Base-by-base conservation (phyloP, 257 asterid species). In the Capsicum chinense region DNA sequence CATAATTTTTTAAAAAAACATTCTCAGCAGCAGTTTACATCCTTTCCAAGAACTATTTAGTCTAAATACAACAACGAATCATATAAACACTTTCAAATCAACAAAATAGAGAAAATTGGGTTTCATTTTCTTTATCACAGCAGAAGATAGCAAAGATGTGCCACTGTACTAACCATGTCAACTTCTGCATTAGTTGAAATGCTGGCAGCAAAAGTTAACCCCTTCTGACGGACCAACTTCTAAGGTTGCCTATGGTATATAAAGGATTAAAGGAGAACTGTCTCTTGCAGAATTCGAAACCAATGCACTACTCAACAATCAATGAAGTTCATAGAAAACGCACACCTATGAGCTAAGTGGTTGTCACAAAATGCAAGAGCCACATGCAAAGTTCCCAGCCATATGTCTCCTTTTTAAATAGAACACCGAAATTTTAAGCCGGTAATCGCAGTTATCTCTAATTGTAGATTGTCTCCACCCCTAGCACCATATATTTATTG, bases 101-200 rank as follows among this genome's bases (percentile, higher is more conserved):
- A 52, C 54, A 78, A 7, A 54, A 78, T 9, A 14, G 64, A 78
- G 64, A 76, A 54, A 78, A 54, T 54, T 3, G 26, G 64, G 50
- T 54, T 54, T 4, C 50, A 54, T 54, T 14, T 76, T 26, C 48
- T 54, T 7, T 54, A 76, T 39, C n/a, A 64, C 19, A 26, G 56
- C 44, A 76, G 81, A 54, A 76, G 26, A 48, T 9, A 14, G 82
- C 14, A 56, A 54, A 15, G 50, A 78, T 21, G 21, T 15, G 26
- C 48, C 9, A 54, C 14, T 26, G 64, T 8, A 54, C 62, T 78
- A 78, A 78, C 14, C 82, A 54, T 54, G 82, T 26, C 64, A 52
- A 78, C 64, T 54, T 78, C 81, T 78, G 47, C 59, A 78, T 54
- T 33, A 78, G n/a, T 78, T 78, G 50, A 54, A 54, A 54, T 5